These are phyloP conservation scores for Ustilago trichophora DNA, from an alignment of 1,284 basidiomycete species.

Conservation along the genomic window DNA sequence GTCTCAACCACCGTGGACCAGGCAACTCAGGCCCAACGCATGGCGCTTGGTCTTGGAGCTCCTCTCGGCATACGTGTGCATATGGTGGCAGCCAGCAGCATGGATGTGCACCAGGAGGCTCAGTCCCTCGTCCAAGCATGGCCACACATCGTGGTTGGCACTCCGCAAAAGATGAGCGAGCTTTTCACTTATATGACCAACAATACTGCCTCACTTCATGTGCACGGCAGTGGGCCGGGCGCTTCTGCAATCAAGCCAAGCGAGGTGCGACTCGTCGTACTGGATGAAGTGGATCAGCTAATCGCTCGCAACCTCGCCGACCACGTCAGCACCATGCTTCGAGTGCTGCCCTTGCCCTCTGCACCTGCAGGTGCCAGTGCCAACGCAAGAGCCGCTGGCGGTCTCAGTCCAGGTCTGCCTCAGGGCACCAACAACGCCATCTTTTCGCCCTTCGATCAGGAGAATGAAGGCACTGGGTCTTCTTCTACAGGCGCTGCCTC, in stretches of 20 bases:
- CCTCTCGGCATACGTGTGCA: slow-evolving; percentile 68
- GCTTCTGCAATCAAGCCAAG: slow-evolving; percentile 69
- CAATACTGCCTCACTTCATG: slow-evolving; percentile 59
- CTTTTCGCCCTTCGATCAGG: slow-evolving; percentile 70
- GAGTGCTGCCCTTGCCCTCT: slow-evolving; percentile 80
- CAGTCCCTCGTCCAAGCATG: slow-evolving; percentile 45
- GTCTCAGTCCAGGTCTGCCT: slow-evolving; percentile 30
- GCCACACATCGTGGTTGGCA: slow-evolving; percentile 94
- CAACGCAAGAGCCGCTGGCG: slow-evolving; percentile 9
- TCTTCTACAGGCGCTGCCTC: slow-evolving; percentile 57
- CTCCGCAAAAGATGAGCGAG: slow-evolving; percentile 92
- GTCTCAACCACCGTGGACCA: slow-evolving; percentile 98
- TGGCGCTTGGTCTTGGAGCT: slow-evolving; percentile 91
- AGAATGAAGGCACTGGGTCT: slow-evolving; percentile 30
- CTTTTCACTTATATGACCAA: slow-evolving; percentile 81
- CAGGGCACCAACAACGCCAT: slow-evolving; percentile 13
- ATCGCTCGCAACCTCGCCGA: slow-evolving; percentile 96
- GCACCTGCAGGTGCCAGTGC: not conserved
- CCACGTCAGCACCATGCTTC: slow-evolving; percentile 89
- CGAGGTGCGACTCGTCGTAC: slow-evolving; percentile 88
- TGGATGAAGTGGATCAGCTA: slow-evolving; percentile 97
- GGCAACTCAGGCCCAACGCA: slow-evolving; percentile 95
- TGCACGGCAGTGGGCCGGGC: slow-evolving; percentile 16
- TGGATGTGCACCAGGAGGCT: slow-evolving; percentile 52
- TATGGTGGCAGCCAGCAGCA: slow-evolving; percentile 50